Percentiles rank a stretch among this genome's conserved stretches.
These are phyloP conservation scores for Colletotrichum australisinense DNA, from an alignment of 2,329 filamentous ascomycete genomes.

Conservation along the genomic window DNA sequence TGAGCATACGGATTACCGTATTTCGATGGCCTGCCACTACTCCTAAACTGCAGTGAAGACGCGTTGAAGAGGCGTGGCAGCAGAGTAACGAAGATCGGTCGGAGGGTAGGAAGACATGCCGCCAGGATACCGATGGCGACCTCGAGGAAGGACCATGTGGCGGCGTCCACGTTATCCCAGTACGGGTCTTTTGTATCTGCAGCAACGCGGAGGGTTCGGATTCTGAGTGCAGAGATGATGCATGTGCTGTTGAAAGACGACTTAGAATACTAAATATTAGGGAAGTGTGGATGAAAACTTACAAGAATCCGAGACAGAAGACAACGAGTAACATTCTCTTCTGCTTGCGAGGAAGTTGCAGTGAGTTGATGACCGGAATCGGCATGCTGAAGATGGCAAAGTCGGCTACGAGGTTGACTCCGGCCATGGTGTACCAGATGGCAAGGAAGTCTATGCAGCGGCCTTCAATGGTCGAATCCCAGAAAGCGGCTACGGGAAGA, in stretches of 20 bases:
- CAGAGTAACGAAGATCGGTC: conserved; percentile 41
- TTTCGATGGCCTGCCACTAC: not conserved
- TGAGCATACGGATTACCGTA: conserved; percentile 20
- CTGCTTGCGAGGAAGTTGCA: conserved; percentile 39
- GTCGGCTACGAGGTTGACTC: conserved; percentile 43
- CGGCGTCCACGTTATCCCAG: conserved; percentile 45
- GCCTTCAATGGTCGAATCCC: conserved; percentile 37
- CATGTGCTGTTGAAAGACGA: conserved; percentile 38
- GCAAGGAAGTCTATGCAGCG: conserved; percentile 42
- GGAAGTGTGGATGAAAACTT: conserved; percentile 13
- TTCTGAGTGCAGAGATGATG: conserved; percentile 43
- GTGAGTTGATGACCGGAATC: conserved; percentile 39
- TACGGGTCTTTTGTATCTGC: conserved; percentile 38
- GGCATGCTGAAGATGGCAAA: conserved; percentile 42
- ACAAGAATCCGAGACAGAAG: conserved; percentile 44
- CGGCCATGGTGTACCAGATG: conserved; percentile 44
- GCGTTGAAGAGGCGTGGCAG: conserved; percentile 37
- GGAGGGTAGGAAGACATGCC: conserved; percentile 44
- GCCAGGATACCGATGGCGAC: conserved; percentile 44
- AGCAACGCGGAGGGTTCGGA: conserved; percentile 43
- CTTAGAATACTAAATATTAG: not conserved
- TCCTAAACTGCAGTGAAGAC: not conserved
- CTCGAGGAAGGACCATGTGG: conserved; percentile 46
- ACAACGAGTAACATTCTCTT: conserved; percentile 39
- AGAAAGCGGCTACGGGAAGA: conserved; percentile 42